Base-by-base conservation (phyloP, 371 early-diverging fungal species). In the Blakeslea trispora region DNA sequence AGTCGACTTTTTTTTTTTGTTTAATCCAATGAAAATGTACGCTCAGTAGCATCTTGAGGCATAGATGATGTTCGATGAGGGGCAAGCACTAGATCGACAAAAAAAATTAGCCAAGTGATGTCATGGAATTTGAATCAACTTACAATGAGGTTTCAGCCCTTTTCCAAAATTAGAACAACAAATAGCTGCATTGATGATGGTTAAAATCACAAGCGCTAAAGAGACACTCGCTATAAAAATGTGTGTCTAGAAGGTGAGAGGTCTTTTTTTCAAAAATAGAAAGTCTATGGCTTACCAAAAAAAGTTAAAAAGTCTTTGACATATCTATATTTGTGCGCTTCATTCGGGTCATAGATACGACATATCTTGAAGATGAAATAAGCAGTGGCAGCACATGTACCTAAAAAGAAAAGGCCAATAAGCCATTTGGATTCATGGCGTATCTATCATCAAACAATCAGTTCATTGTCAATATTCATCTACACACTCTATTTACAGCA, bases 341-440 rank as follows among this genome's bases (percentile, higher is more conserved):
- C 85, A 46, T 69, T 57, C 1, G 82, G 75, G 21, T 81, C 74
- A 45, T 84, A 92, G 55, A 95, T 93, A 10, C 95, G 77, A 48
- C 79, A 75, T 11, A 94, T 73, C 64, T 95, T 95, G 81, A 89
- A 94, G 39, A 87, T 72, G 74, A 94, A 94, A 71, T 96, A 96
- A 14, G 83, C 88, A 11, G 88, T 79, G 5, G 87, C 90, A 15
- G 83, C 77, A 2, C 88, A 67, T 22, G 90, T 72, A 5, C 92
- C 83, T n/a, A 84, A 47, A 46, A 94, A 77, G 60, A 94, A 93
- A 2, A 78, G 50, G 9, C 71, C 55, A 75, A 93, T 87, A 41
- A 90, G 42, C 15, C 61, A 57, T 45, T 62, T 64, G 14, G 77
- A 76, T 53, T 80, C 80, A 45, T 74, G 77, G 17, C 69, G 73